These are phyloP conservation scores for Sphaceloma murrayae DNA, from an alignment of 2,329 filamentous ascomycete genomes.

Conservation along the genomic window DNA sequence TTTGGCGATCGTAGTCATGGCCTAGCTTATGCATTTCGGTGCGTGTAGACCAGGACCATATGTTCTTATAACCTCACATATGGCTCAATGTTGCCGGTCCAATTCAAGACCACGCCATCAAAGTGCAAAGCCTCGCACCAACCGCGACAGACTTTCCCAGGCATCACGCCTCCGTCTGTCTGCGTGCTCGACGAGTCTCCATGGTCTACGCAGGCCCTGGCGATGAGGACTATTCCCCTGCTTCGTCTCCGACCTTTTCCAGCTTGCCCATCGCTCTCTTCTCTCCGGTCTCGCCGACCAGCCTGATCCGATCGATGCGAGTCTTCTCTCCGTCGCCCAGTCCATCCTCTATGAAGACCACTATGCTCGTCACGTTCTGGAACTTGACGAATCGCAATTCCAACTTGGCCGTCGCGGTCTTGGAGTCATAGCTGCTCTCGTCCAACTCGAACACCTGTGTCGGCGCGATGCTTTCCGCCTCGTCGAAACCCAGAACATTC, in stretches of 20 bases:
- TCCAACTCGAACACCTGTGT: slow-evolving; percentile 71
- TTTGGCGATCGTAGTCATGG: no score
- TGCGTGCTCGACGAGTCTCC: no score
- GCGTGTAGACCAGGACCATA: no score
- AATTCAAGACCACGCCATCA: no score
- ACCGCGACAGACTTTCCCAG: no score
- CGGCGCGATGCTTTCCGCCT: slow-evolving; percentile 75
- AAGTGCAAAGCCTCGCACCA: no score
- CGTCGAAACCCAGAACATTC: slow-evolving; percentile 87
- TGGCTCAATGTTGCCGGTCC: no score
- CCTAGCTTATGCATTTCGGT: no score
- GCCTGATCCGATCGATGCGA: slow-evolving; percentile 64
- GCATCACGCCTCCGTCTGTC: no score
- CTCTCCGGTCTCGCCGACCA: slow-evolving; percentile 84
- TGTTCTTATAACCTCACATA: no score
- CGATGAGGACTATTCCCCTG: slow-evolving; percentile 46
- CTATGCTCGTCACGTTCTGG: slow-evolving; percentile 79
- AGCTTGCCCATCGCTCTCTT: slow-evolving; percentile 90
- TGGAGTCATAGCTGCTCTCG: slow-evolving; percentile 61
- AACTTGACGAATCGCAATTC: slow-evolving; percentile 90
- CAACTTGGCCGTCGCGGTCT: slow-evolving; percentile 42
- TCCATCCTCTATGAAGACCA: slow-evolving; percentile 74
- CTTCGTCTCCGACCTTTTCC: slow-evolving; percentile 81
- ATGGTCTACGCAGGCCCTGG: no score
- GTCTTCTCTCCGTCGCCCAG: slow-evolving; percentile 80